Conservation (phyloP, 2,329 filamentous ascomycete species). For the Thermothelomyces thermophilus region DNA sequence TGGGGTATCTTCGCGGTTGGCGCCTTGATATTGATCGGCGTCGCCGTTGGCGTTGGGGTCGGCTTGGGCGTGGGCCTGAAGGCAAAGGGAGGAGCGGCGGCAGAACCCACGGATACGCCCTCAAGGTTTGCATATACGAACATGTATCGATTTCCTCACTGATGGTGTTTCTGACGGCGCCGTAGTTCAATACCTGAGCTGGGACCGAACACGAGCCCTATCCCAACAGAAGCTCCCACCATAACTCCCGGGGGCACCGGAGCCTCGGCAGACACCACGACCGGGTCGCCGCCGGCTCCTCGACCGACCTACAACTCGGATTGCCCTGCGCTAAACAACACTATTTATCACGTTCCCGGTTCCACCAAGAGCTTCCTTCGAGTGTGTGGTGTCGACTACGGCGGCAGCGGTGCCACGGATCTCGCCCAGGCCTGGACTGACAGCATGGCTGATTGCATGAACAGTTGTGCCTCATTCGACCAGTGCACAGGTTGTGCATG, state of each 20-base stretch:
- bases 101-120: conserved; percentile 4
- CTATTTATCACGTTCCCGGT: conserved; percentile 36
- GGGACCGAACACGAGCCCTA: neutral
- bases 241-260: conserved; percentile 4
- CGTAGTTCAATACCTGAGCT: neutral
- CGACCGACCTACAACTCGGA: conserved; percentile 27
- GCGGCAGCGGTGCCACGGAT: conserved; percentile 29
- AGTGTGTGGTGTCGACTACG: conserved; percentile 42
- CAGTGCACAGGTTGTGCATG: conserved; percentile 34
- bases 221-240: neutral
- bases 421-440: conserved; percentile 28
- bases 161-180: too few species aligned
- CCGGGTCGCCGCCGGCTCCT: conserved; percentile 23
- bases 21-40: conserved; percentile 31
- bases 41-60: conserved; percentile 37
- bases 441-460: conserved; percentile 35
- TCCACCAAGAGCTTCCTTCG: conserved; percentile 38
- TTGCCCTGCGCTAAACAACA: conserved; percentile 40
- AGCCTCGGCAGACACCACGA: conserved; percentile 20
- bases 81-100: neutral
- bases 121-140: conserved; percentile 25
- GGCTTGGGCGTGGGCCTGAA: conserved; percentile 28
- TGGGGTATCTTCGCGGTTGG: conserved; percentile 31
- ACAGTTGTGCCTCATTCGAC: conserved; percentile 32
- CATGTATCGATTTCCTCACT: neutral